A percentile compares a stretch with the other conserved stretches of the same genome.
phyloP scores from a whole-genome alignment of 371 early-diverging fungal genomes.

The Mortierella sp. region DNA sequence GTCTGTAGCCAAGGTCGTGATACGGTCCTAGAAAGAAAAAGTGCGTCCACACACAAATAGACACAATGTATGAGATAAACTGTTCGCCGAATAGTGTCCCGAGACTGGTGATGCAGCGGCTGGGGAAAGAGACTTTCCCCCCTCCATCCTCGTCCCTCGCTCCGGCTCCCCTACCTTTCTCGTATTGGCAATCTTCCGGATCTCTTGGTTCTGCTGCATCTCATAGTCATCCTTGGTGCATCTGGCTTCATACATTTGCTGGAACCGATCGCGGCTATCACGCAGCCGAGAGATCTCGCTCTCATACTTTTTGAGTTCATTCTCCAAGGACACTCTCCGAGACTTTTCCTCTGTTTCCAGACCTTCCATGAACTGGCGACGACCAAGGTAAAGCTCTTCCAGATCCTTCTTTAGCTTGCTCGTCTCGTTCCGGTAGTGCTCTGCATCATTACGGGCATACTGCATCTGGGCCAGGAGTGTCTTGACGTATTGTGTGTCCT shows the following conservation, averaged over 20 bases:
- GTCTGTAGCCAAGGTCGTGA: constrained; percentile 70
- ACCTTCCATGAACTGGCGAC: constrained; percentile 63
- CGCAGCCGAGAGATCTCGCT: constrained; percentile 81
- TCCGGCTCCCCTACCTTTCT: constrained; percentile 62
- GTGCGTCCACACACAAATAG: too few relatives aligned
- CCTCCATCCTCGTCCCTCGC: too few relatives aligned
- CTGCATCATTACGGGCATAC: constrained; percentile 62
- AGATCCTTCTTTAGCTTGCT: constrained; percentile 65
- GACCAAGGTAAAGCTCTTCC: constrained; percentile 76
- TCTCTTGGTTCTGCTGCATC: constrained; percentile 70
- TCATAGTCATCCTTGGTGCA: constrained; percentile 75
- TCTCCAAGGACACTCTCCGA: constrained; percentile 68
- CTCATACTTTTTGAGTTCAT: constrained; percentile 77
- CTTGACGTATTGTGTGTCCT: constrained; percentile 59
- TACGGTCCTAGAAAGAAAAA: constrained; percentile 67
- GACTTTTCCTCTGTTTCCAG: constrained; percentile 68
- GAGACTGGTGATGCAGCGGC: neutral
- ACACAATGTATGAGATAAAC: too few relatives aligned
- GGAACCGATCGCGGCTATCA: constrained; percentile 82
- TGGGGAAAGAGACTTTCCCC: too few relatives aligned
- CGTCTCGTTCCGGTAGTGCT: constrained; percentile 59
- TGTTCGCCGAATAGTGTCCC: too few relatives aligned
- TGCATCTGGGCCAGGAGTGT: constrained; percentile 63
- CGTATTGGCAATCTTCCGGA: constrained; percentile 73
- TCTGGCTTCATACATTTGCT: constrained; percentile 75